Evolutionary conservation across 371 early-diverging fungal genomes (phyloP).

Genomic region (Lichtheimia ornata): DNA sequence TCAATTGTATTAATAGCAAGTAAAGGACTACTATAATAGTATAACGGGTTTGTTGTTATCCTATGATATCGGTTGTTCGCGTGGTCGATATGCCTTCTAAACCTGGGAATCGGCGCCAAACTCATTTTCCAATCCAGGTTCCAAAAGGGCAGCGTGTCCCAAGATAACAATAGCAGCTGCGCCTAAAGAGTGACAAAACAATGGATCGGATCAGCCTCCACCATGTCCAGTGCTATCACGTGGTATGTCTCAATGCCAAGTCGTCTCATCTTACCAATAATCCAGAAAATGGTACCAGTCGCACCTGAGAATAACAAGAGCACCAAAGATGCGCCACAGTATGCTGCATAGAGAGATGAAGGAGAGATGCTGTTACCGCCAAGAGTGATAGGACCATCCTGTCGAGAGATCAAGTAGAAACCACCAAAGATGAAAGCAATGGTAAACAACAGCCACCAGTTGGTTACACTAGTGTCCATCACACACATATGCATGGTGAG

Average conservation of each 20-base stretch:
- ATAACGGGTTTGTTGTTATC: too few species aligned
- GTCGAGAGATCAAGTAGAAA: conserved; percentile 53
- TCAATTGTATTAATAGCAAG: too few species aligned
- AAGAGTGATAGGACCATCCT: conserved; percentile 51
- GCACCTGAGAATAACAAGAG: conserved; percentile 65
- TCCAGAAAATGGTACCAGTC: conserved; percentile 69
- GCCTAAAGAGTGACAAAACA: conserved; percentile 27
- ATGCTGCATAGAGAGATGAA: conserved; percentile 52
- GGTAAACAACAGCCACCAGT: conserved; percentile 57
- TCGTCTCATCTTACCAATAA: conserved; percentile 51
- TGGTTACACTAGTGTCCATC: conserved; percentile 52
- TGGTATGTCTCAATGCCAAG: not conserved
- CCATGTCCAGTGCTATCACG: not conserved
- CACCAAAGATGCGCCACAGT: conserved; percentile 52
- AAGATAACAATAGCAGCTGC: conserved; percentile 63
- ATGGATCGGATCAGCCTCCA: too few species aligned
- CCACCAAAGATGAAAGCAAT: conserved; percentile 59
- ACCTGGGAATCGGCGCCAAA: conserved; percentile 57
- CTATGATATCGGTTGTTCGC: too few species aligned
- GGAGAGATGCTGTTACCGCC: conserved; percentile 44
- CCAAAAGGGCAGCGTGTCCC: conserved; percentile 67
- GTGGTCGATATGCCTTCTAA: conserved; percentile 11
- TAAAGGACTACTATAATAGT: too few species aligned
- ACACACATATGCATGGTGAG: not conserved
- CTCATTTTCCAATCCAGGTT: conserved; percentile 65